Evolutionary conservation across 371 early-diverging fungal species (phyloP).

Genomic region (Amoeboaphelidium occidentale): DNA sequence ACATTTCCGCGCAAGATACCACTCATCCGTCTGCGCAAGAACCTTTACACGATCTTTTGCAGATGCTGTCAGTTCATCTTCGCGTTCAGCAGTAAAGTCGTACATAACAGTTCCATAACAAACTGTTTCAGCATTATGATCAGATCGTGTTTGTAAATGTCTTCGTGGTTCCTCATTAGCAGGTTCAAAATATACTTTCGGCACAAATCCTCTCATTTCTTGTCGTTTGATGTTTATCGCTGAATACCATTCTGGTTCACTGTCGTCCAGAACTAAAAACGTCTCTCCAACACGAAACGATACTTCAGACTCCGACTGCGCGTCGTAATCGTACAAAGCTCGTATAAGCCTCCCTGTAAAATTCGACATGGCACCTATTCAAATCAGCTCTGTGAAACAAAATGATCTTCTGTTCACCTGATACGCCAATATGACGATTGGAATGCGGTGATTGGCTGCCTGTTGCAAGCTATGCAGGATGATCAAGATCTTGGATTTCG

Average conservation of each 20-base stretch:
- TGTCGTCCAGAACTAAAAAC: slow-evolving; percentile 54
- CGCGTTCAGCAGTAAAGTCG: slow-evolving; percentile 44
- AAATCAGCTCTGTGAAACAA: no score
- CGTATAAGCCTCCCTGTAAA: slow-evolving; percentile 66
- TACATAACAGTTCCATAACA: slow-evolving; percentile 44
- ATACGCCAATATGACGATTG: no score
- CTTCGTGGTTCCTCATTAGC: slow-evolving; percentile 19
- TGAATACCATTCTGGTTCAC: slow-evolving; percentile 47
- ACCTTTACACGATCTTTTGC: slow-evolving; percentile 47
- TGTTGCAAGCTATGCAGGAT: no score
- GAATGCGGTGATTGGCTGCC: no score
- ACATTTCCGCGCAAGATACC: slow-evolving; percentile 57
- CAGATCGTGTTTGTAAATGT: slow-evolving; percentile 15
- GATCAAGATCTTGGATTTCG: no score
- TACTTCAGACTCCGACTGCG: slow-evolving; percentile 35
- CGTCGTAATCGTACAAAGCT: slow-evolving; percentile 41
- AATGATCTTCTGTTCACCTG: no score
- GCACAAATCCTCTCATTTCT: slow-evolving; percentile 50
- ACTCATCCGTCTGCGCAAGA: slow-evolving; percentile 50
- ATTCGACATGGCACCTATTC: no score
- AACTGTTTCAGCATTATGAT: no score
- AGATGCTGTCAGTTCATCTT: slow-evolving; percentile 43
- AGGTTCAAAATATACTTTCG: slow-evolving; percentile 49
- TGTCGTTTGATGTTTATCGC: slow-evolving; percentile 58
- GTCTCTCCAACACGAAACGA: slow-evolving; percentile 63